Evolutionary conservation across 2,329 filamentous ascomycete genomes (phyloP).

Genomic region (Xylariaceae sp.): DNA sequence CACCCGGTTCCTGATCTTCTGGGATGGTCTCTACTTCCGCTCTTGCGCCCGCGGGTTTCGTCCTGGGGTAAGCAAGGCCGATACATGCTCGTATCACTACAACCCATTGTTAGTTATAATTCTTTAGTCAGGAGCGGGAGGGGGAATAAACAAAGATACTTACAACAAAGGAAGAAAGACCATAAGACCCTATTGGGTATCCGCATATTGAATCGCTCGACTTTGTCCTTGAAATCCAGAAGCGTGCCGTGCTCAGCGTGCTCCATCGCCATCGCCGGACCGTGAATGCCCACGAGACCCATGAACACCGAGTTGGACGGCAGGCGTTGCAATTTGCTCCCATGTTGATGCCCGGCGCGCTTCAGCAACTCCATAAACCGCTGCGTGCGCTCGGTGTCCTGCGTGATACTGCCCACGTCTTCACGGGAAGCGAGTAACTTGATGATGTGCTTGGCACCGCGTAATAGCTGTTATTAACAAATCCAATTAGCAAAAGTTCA

Average conservation of each 20-base stretch:
- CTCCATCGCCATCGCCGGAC: slow-evolving; percentile 6
- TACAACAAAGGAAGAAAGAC: slow-evolving; percentile 12
- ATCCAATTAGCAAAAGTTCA: not conserved
- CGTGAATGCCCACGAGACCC: not conserved
- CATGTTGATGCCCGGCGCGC: too few species aligned
- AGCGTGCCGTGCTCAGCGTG: slow-evolving; percentile 10
- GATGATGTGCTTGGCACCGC: slow-evolving; percentile 8
- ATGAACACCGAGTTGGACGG: not conserved
- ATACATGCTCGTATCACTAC: slow-evolving; percentile 9
- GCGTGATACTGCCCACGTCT: not conserved
- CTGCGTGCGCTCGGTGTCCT: not conserved
- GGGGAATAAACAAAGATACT: not conserved
- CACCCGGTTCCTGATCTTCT: not conserved
- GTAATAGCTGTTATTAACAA: not conserved
- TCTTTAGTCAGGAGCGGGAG: not conserved
- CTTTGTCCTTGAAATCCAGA: not conserved
- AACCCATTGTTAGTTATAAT: not conserved
- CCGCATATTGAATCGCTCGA: not conserved
- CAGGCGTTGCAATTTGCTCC: not conserved
- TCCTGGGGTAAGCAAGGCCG: slow-evolving; percentile 9
- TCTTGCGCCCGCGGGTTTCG: not conserved
- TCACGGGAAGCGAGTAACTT: slow-evolving; percentile 1
- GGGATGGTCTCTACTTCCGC: slow-evolving; percentile 4
- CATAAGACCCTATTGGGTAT: slow-evolving; percentile 9
- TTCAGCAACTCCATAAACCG: not conserved